Base-by-base conservation (phyloP, 371 early-diverging fungal genomes). In the Mucor indicus region DNA sequence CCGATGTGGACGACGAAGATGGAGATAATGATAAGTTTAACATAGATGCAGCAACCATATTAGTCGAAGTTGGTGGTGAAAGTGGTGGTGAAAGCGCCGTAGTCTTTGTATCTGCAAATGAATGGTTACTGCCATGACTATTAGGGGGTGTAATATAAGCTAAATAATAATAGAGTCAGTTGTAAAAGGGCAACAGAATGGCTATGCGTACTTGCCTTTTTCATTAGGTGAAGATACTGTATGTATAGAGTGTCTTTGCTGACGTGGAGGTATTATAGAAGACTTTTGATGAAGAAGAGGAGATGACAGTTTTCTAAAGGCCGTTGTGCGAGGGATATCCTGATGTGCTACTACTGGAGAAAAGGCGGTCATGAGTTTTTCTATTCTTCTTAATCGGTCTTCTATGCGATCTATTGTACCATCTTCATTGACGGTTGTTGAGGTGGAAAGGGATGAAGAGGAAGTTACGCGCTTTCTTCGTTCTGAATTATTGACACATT, bases 351-450 rank as follows among this genome's bases (percentile, higher is more conserved):
- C n/a, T n/a, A n/a, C n/a, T n/a, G 70, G 66, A 7, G 60, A 48
- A 33, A 71, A 62, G 5, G 63, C 72, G 13, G 68, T 62, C 64
- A 71, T 64, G 9, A 71, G 42, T 35, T 54, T 53, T 38, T 71
- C 72, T 13, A 71, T 71, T 43, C 68, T 54, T 24, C 67, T 48
- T 23, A 71, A 32, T 6, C 72, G 56, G 46, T 67, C 65, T 38
- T 71, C 62, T 38, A 70, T 70, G 22, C 70, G 54, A 38, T 66
- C 70, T 35, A 71, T 67, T 4, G 68, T 62, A 20, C 60, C 67
- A 35, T 54, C 51, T 39, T 70, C 63, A 22, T 20, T 20, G 10
- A 21, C 19, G 23, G 12, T 6, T 9, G 47, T 37, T 6, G 27
- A 27, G 17, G 47, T 27, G 1, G 36, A 48, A 19, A 20, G 19